Base-by-base conservation (phyloP, 345 rosid genomes). In the Carallia brachiata region DNA sequence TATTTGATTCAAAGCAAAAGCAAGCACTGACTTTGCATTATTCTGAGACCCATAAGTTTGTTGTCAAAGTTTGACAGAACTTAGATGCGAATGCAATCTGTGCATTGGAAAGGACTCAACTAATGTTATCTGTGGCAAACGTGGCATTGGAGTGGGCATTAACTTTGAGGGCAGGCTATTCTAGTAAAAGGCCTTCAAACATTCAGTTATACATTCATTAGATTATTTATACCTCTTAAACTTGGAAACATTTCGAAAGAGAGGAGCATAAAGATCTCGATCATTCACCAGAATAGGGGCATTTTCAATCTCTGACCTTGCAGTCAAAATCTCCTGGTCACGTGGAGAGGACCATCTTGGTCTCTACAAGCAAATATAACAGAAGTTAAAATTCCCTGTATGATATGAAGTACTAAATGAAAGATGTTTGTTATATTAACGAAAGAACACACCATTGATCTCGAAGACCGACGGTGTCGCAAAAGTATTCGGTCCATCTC, bases 221-320 rank as follows among this genome's bases (percentile, higher is more conserved):
- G 68, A 68, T 59, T 54, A 39, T 28, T 9, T 31, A 47, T 80
- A 87, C 99, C 90, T 90, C 82, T 78, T 90, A 83, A 95, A 95
- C 84, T 79, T 78, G 79, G 99, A 91, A 68, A 90, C 86, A 80
- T 95, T 95, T 57, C 91, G 87, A 68, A 82, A 95, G 61, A 89
- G 78, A 12, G 97, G 89, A 77, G 93, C 82, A 81, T 90, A 78
- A 76, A 95, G 99, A 77, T 88, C 85, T 68, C 32, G 74, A 78
- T 85, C 89, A 70, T 58, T 72, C 32, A 39, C 56, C 62, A 48
- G 48, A 56, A 63, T 13, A 28, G 87, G 84, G 73, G 92, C 93
- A 74, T 78, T 86, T 78, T 82, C 86, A 69, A 95, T 91, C 80
- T 87, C 82, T 40, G 70, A 70, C 75, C 80, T 88, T 32, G 90